A percentile compares a stretch with the other conserved stretches of the same genome.
Evolutionary conservation across 306 rosid genomes (phyloP).

Genomic region (Psophocarpus tetragonolobus): DNA sequence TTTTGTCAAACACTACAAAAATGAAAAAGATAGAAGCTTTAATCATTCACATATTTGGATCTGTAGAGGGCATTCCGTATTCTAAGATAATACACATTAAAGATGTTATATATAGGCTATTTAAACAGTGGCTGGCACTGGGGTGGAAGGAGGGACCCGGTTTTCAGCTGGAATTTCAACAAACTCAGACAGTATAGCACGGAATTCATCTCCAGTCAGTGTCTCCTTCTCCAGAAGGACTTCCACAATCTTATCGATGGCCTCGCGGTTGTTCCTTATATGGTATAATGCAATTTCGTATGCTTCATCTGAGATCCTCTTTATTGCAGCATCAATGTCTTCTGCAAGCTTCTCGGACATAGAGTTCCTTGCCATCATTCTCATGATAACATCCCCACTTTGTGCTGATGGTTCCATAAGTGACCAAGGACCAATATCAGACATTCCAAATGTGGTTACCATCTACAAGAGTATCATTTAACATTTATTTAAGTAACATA

Average conservation of each 20-base stretch:
- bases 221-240: slow-evolving; percentile 91
- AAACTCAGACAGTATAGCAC: slow-evolving; percentile 75
- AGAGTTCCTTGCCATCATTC: slow-evolving; percentile 99
- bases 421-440: slow-evolving; percentile 97
- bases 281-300: slow-evolving; percentile 71
- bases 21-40: slow-evolving; percentile 13
- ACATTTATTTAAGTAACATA: slow-evolving; percentile 16
- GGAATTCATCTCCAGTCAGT: slow-evolving; percentile 81
- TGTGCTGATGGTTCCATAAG: slow-evolving; percentile 78
- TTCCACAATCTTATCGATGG: slow-evolving; percentile 88
- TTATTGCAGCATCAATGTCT: slow-evolving; percentile 83
- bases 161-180: slow-evolving; percentile 83
- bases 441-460: slow-evolving; percentile 97
- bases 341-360: slow-evolving; percentile 94
- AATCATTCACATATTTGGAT: slow-evolving; percentile 36
- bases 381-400: slow-evolving; percentile 87
- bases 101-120: slow-evolving; percentile 29
- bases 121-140: slow-evolving; percentile 65
- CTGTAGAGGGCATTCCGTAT: slow-evolving; percentile 18
- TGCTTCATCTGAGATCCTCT: slow-evolving; percentile 79
- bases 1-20: slow-evolving; percentile 32
- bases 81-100: slow-evolving; percentile 37
- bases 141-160: slow-evolving; percentile 63
- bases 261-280: slow-evolving; percentile 90
- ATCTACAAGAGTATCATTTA: slow-evolving; percentile 63